Base-by-base conservation (phyloP, 2,329 filamentous ascomycete genomes). In the Monilinia polystroma region DNA sequence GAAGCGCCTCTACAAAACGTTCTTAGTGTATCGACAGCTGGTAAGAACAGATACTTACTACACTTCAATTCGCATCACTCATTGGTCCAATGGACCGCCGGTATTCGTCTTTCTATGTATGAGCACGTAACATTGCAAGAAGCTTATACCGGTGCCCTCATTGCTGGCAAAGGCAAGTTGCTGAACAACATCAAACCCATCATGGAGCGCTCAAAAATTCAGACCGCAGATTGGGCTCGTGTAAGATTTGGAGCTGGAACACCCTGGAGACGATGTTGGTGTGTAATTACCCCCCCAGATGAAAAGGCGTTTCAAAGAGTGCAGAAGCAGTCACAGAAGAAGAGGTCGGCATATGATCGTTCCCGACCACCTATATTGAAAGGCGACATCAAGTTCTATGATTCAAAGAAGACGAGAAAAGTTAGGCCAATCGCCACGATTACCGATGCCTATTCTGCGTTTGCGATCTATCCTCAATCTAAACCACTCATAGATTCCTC, bases 61-160 rank as follows among this genome's bases (percentile, higher is more conserved):
- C 95, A 98, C 78, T 99, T 99, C 80, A 97, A 96, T 78, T 97
- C 94, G 0, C 87, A 94, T 72, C 91, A 96, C 75, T 96, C 94
- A 0, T 82, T 99, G 65, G 90, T 93, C 3, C 93, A 98, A 79
- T 99, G 95, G 95, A 97, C 95, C 1, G 90, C 95, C 20, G 92
- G 90, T 55, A 98, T 99, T 72, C 88, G 95, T 57, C 86, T 99
- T 29, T 86, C 94, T 73, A 96, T 98, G 86, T 98, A 89, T 77
- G 95, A 99, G 80, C 91, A 98, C 75, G 88, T 93, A 1, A 92
- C 92, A 0, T 81, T 99, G 45, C 94, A 98, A 76, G 95, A 99
- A 79, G 93, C 95, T 0, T 99, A 99, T 77, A 99, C 95, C 0
- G 95, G 95, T 8, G 94, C 94, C 26, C 82, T 99, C 55, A 95